These are phyloP conservation scores for Diaporthe eres DNA, from an alignment of 2,329 filamentous ascomycete genomes.

Conservation along the genomic window DNA sequence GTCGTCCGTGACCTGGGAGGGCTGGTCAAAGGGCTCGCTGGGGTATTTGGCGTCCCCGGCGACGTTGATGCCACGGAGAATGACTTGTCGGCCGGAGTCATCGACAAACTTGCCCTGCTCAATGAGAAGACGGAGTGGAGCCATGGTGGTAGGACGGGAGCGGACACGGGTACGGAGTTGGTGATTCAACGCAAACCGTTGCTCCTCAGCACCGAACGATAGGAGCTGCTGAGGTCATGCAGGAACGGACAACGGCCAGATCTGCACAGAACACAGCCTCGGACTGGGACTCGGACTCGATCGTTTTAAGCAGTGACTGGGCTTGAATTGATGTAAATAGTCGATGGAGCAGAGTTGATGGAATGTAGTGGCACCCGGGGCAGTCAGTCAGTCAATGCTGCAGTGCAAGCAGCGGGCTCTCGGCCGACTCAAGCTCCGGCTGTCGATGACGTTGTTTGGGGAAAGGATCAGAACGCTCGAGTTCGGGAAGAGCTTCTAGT, in stretches of 20 bases:
- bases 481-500: not conserved
- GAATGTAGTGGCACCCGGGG: not conserved
- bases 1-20: slow-evolving; percentile 81
- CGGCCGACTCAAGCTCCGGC: slow-evolving; percentile 21
- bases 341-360: slow-evolving; percentile 1
- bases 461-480: not conserved
- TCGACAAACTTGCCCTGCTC: slow-evolving; percentile 91
- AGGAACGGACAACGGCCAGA: not conserved
- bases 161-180: not conserved
- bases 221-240: slow-evolving; percentile 5
- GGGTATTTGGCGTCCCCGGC: slow-evolving; percentile 93
- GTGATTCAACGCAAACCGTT: not conserved
- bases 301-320: not conserved
- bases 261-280: not conserved
- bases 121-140: slow-evolving; percentile 82
- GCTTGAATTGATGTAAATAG: not conserved
- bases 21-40: slow-evolving; percentile 78
- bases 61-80: slow-evolving; percentile 93
- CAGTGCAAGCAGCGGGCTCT: not conserved
- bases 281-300: not conserved
- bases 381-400: not conserved
- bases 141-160: slow-evolving; percentile 66
- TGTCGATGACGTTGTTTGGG: slow-evolving; percentile 27
- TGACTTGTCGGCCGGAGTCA: slow-evolving; percentile 83
- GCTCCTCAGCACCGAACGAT: slow-evolving; percentile 16